phyloP scores from a whole-genome alignment of 148 eudicot species.

The Amaranthus cruentus region DNA sequence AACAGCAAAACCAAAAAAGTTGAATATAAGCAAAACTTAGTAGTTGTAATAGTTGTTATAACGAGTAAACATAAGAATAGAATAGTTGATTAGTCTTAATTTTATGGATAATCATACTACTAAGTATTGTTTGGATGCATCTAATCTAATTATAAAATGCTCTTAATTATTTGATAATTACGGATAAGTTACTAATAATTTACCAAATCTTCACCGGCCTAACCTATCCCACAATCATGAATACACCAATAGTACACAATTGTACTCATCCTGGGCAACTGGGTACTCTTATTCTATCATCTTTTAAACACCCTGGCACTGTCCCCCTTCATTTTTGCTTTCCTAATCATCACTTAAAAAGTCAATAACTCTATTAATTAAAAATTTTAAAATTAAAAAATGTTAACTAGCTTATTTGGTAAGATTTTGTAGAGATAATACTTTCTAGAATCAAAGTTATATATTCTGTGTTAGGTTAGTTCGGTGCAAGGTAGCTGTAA shows the following conservation, averaged over 20 bases:
- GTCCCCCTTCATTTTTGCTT: background rate
- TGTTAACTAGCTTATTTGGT: no score
- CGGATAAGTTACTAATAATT: background rate
- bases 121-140: background rate
- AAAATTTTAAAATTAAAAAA: no score
- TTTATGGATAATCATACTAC: background rate
- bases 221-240: background rate
- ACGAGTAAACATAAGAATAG: no score
- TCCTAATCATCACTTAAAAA: background rate
- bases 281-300: background rate
- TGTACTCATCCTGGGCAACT: constrained; percentile 4
- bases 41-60: no score
- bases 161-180: background rate
- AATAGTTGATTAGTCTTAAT: no score
- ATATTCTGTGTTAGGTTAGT: no score
- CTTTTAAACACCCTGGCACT: constrained; percentile 7
- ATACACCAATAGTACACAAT: background rate
- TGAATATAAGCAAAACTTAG: no score
- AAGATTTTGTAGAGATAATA: no score
- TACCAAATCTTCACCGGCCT: constrained; percentile 15
- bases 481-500: no score
- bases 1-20: no score
- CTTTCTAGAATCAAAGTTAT: no score
- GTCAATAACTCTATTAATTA: no score
- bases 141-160: background rate